Conservation (phyloP, 208 protist genomes). For the Leishmania major region DNA sequence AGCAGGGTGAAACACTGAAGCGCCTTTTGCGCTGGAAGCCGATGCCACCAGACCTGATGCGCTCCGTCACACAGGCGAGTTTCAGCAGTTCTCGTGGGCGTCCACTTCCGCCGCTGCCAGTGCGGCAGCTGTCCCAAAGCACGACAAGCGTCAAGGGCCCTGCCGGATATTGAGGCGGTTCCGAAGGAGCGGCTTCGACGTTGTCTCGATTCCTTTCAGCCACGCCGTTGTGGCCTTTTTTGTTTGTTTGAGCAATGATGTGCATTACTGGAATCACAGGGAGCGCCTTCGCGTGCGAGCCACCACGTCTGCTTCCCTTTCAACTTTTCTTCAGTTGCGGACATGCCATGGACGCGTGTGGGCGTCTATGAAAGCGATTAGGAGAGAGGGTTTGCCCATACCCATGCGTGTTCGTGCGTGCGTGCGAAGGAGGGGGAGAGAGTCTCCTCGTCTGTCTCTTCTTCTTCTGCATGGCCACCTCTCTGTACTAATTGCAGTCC, state of each 20-base stretch:
- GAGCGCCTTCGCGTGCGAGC: constrained; percentile 15
- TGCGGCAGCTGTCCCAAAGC: constrained; percentile 4
- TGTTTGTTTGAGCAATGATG: constrained; percentile 10
- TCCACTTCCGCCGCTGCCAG: constrained; percentile 45
- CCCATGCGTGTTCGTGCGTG: neutral
- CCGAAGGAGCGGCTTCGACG: neutral
- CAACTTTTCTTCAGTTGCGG: constrained; percentile 1
- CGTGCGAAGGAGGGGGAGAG: neutral
- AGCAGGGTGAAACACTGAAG: constrained; percentile 62
- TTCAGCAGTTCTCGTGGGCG: constrained; percentile 37
- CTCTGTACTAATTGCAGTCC: neutral
- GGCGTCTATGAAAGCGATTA: neutral
- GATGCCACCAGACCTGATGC: constrained; percentile 57
- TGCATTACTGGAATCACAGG: constrained; percentile 15
- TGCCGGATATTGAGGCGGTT: constrained; percentile 12
- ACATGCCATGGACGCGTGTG: neutral
- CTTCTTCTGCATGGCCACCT: neutral
- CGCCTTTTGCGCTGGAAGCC: constrained; percentile 81
- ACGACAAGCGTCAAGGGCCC: neutral
- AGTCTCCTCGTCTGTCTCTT: neutral
- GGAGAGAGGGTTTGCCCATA: neutral
- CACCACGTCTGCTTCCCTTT: neutral
- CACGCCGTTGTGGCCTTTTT: neutral
- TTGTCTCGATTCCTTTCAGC: neutral
- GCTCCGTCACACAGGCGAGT: constrained; percentile 31